Evolutionary conservation across 495 filamentous ascomycete genomes (phyloP).

Genomic region (Trichoderma orchidacearum): DNA sequence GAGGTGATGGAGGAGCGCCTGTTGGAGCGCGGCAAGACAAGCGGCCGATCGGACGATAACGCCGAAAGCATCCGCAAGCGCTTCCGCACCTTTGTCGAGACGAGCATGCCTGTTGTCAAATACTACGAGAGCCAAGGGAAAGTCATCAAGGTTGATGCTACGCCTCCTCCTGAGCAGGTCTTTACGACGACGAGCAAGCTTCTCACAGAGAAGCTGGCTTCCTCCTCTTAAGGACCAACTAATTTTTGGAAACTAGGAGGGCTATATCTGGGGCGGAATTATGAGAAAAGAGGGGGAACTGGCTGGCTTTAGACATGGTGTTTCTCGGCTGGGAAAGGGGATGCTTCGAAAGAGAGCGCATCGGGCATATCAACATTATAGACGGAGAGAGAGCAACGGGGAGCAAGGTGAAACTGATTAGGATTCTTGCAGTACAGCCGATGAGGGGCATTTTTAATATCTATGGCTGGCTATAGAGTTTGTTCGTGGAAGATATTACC

Average conservation of each 20-base stretch:
- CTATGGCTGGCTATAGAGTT: neutral
- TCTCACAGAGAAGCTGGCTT: conserved; percentile 19
- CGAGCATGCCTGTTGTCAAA: conserved; percentile 91
- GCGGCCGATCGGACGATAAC: conserved; percentile 84
- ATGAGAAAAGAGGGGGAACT: neutral
- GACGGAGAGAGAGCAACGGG: neutral
- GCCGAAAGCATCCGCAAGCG: conserved; percentile 89
- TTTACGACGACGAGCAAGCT: conserved; percentile 49
- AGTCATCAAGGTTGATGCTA: conserved; percentile 66
- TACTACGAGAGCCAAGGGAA: conserved; percentile 63
- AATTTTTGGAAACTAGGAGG: conserved; percentile 5
- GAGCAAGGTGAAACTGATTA: neutral
- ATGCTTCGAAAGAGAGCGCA: neutral
- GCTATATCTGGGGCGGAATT: neutral
- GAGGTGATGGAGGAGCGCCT: conserved; percentile 71
- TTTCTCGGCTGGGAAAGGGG: neutral
- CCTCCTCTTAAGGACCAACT: neutral
- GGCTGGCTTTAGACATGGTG: neutral
- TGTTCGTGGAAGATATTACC: too few relatives aligned
- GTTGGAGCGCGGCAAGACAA: conserved; percentile 82
- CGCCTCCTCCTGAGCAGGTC: conserved; percentile 54
- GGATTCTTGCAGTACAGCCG: neutral
- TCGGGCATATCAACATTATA: too few relatives aligned
- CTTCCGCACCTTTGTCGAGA: conserved; percentile 85
- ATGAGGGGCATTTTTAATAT: neutral